Evolutionary conservation across 305 asterid species (phyloP).

Genomic region (Fraxinus floribunda): DNA sequence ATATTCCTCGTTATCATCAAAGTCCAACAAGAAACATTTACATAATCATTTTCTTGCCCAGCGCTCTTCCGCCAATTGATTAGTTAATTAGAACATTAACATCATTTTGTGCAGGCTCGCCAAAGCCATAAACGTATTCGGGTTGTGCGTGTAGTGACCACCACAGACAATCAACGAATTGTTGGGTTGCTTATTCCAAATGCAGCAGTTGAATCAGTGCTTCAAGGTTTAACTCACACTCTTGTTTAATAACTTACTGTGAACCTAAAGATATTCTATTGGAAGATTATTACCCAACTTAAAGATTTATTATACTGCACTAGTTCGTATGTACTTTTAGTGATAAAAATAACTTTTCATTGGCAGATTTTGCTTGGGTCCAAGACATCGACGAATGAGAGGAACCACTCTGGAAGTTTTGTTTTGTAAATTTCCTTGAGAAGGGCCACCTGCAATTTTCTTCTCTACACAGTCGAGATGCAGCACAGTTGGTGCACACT

Average conservation of each 20-base stretch:
- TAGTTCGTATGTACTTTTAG: not conserved
- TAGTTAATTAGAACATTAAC: constrained; percentile 10
- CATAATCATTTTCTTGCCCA: not conserved
- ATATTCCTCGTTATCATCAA: not conserved
- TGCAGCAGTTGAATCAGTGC: constrained; percentile 92
- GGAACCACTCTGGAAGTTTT: not conserved
- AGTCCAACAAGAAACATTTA: not conserved
- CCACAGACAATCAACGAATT: constrained; percentile 71
- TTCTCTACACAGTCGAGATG: constrained; percentile 20
- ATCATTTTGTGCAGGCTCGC: constrained; percentile 59
- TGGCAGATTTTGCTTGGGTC: constrained; percentile 87
- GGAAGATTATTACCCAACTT: not conserved
- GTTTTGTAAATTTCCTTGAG: constrained; percentile 23
- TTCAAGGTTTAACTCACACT: constrained; percentile 61
- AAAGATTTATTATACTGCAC: not conserved
- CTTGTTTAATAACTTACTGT: not conserved
- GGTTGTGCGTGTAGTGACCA: constrained; percentile 86
- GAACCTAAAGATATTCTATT: not conserved
- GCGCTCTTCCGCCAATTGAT: constrained; percentile 9
- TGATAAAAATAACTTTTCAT: not conserved
- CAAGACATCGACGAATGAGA: constrained; percentile 62
- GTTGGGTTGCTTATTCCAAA: constrained; percentile 94
- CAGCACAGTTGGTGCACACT: constrained; percentile 19
- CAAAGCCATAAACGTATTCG: constrained; percentile 81
- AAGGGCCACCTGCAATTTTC: constrained; percentile 14